Evolutionary conservation across 1,284 basidiomycete genomes (phyloP).

Genomic region (Malassezia sympodialis): DNA sequence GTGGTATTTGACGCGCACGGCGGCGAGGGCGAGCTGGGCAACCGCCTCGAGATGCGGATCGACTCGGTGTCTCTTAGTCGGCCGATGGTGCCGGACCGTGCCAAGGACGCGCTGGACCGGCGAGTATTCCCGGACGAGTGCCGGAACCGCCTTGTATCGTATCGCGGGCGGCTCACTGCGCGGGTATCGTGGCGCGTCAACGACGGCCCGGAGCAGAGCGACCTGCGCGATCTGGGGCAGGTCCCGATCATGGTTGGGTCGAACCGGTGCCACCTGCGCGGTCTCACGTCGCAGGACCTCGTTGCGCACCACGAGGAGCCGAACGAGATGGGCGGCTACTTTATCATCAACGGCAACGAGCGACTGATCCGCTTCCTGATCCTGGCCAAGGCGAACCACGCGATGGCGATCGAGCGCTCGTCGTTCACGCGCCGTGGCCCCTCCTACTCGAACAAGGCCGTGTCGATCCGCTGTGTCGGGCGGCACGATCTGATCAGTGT

Average conservation of each 20-base stretch:
- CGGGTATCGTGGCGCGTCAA: constrained; percentile 80
- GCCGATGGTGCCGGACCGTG: constrained; percentile 79
- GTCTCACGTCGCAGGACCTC: constrained; percentile 73
- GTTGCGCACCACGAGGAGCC: constrained; percentile 87
- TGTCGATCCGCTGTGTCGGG: constrained; percentile 86
- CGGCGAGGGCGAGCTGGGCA: constrained; percentile 36
- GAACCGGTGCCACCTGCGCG: constrained; percentile 79
- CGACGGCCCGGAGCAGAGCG: constrained; percentile 61
- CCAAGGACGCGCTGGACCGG: constrained; percentile 63
- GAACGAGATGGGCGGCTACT: constrained; percentile 97
- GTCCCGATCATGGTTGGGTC: constrained; percentile 97
- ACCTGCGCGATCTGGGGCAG: constrained; percentile 77
- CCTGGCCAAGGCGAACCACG: constrained; percentile 77
- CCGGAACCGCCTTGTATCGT: constrained; percentile 81
- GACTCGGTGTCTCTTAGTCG: constrained; percentile 72
- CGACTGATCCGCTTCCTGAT: constrained; percentile 95
- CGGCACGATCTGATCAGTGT: constrained; percentile 40
- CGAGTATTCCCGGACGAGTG: constrained; percentile 62
- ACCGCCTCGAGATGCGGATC: constrained; percentile 61
- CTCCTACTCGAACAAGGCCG: constrained; percentile 85
- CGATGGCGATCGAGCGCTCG: constrained; percentile 71
- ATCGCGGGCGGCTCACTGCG: constrained; percentile 80
- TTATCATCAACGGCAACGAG: constrained; percentile 97
- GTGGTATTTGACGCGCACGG: constrained; percentile 76
- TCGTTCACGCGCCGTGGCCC: constrained; percentile 85